phyloP scores from a whole-genome alignment of 306 rosid genomes.

The Albizia julibrissin region DNA sequence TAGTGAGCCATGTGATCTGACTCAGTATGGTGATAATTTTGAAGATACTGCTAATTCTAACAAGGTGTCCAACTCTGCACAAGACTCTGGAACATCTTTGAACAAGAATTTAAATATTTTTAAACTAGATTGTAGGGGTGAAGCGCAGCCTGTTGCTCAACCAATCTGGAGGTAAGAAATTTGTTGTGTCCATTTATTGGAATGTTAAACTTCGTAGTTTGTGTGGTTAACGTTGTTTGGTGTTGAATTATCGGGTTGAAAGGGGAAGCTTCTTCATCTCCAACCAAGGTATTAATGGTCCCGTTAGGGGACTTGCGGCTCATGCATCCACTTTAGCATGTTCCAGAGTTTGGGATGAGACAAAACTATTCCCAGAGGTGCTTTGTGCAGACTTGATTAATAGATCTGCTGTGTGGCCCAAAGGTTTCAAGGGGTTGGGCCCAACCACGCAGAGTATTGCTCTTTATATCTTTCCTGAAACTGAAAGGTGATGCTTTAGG shows the following conservation, averaged over 20 bases:
- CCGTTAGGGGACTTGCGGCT: conserved; percentile 49
- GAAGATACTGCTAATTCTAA: conserved; percentile 35
- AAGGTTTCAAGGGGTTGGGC: conserved; percentile 46
- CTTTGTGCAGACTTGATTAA: conserved; percentile 48
- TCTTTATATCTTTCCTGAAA: conserved; percentile 72
- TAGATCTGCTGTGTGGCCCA: conserved; percentile 70
- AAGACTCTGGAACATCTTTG: conserved; percentile 31
- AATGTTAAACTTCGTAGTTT: conserved; percentile 18
- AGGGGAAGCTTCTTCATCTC: conserved; percentile 64
- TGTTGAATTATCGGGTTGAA: conserved; percentile 33
- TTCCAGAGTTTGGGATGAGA: conserved; percentile 50
- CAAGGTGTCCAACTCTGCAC: conserved; percentile 19
- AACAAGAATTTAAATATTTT: conserved; percentile 8
- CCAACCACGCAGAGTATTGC: conserved; percentile 64
- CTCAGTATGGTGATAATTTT: conserved; percentile 16
- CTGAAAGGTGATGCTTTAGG: conserved; percentile 47
- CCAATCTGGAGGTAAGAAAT: conserved; percentile 71
- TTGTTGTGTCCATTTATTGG: conserved; percentile 20
- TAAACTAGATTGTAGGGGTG: conserved; percentile 13
- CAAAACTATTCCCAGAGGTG: conserved; percentile 46
- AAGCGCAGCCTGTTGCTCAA: conserved; percentile 60
- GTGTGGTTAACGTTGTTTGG: conserved; percentile 25
- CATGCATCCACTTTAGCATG: conserved; percentile 76
- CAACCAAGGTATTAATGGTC: conserved; percentile 29
- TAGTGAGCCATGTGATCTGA: conserved; percentile 19